Evolutionary conservation across 202 grass and related monocot genomes (phyloP), one percentile per base, ranked within the genome.

Genomic region (Hordeum pubiflorum): DNA sequence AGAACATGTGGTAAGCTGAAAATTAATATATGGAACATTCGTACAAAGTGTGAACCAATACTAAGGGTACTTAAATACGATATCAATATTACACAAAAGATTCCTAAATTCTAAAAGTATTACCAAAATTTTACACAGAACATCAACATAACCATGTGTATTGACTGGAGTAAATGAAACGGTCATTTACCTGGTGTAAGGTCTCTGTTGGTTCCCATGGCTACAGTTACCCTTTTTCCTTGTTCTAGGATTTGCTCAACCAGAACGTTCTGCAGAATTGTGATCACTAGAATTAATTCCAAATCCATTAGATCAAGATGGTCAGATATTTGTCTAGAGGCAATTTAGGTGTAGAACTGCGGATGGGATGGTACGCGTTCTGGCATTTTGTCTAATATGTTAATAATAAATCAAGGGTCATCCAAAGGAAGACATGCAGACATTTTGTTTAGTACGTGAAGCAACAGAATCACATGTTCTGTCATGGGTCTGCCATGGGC

Each of bases 121-220:
- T 73, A 55, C 26, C 11, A 33, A 72, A 48, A 1, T 2, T 32
- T 15, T 52, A 70, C 13, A 18, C 2, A 0, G 44, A 73, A 55
- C 2, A 52, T n/a, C 70, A 73, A 10, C 11, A 73, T 52, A 33
- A 54, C 26, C 70, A 72, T 72, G 43, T 72, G 46, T 72, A 50
- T 31, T 72, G 71, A 12, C 59, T 60, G 24, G 6, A 50, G 41
- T 59, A 48, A 24, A 79, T 66, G 29, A 79, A 72, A 33, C 44
- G 67, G 67, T 56, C 9, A 32, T 82, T 86, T 89, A 98, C 95
- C 92, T 89, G 82, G 40, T 84, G 82, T 85, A 88, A 89, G 76
- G 52, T 88, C 86, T 85, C 92, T 92, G 66, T 93, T 82, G 29
- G 82, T 89, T 65, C 95, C 95, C 92, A 94, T 98, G 29, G 88